A percentile compares a stretch with the other conserved stretches of the same genome.
phyloP scores from a whole-genome alignment of 495 filamentous ascomycete genomes.

The Trichoderma asperelloides region DNA sequence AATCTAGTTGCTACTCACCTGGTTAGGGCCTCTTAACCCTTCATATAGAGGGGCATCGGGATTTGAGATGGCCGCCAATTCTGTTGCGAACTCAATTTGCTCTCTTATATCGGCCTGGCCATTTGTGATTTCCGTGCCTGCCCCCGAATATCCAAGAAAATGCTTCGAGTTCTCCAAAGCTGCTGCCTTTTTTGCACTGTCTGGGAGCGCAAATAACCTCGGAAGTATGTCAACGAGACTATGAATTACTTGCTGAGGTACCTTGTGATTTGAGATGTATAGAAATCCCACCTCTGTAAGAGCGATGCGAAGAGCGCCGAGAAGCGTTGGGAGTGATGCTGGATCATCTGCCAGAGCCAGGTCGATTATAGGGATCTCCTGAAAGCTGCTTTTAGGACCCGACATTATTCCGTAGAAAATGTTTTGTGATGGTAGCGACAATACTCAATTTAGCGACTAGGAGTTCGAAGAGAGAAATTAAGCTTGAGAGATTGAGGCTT shows the following conservation, averaged over 20 bases:
- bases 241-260: conserved; percentile 25
- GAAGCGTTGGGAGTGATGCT: conserved; percentile 18
- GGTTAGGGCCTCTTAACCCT: conserved; percentile 45
- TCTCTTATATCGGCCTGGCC: conserved; percentile 41
- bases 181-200: conserved; percentile 28
- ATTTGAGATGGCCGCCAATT: conserved; percentile 30
- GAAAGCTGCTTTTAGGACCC: conserved; percentile 15
- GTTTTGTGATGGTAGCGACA: no score
- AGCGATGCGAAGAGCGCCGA: conserved; percentile 35
- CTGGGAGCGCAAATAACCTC: conserved; percentile 32
- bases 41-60: conserved; percentile 32
- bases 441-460: not conserved
- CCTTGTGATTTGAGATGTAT: conserved; percentile 42
- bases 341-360: conserved; percentile 29
- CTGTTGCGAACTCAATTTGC: conserved; percentile 49
- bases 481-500: not conserved
- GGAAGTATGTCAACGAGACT: conserved; percentile 33
- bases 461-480: not conserved
- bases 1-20: conserved; percentile 16
- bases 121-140: conserved; percentile 42
- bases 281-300: conserved; percentile 43
- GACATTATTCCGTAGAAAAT: not conserved
- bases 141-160: conserved; percentile 44
- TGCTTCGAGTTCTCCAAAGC: conserved; percentile 43
- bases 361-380: conserved; percentile 37